Percentiles rank a stretch among this genome's conserved stretches.
These are phyloP conservation scores for Bruguiera hainesii DNA, from an alignment of 441 rosid species.

Conservation along the genomic window DNA sequence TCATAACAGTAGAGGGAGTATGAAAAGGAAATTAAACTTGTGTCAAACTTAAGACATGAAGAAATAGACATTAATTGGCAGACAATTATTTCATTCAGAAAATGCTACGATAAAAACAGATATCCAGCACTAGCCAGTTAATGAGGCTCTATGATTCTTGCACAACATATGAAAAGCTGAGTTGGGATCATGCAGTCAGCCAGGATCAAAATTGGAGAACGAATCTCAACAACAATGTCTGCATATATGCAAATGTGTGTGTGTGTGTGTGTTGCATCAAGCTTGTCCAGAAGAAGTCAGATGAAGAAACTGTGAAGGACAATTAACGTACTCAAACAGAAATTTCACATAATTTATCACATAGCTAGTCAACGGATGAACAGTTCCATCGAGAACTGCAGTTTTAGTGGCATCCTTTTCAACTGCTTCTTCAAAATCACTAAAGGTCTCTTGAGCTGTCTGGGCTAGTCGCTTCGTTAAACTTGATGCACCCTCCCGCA, in stretches of 20 bases:
- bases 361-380: conserved; percentile 96
- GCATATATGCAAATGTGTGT: too few species aligned
- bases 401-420: conserved; percentile 95
- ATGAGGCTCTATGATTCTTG: not conserved
- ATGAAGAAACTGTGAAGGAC: not conserved
- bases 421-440: conserved; percentile 96
- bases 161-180: not conserved
- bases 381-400: conserved; percentile 95
- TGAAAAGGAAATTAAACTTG: not conserved
- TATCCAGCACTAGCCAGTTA: not conserved
- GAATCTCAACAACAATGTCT: too few species aligned
- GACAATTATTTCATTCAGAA: not conserved
- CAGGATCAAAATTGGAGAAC: not conserved
- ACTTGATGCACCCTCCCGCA: conserved; percentile 66
- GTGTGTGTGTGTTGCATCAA: too few species aligned
- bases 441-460: conserved; percentile 92
- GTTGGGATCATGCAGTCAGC: not conserved
- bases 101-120: not conserved
- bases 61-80: not conserved
- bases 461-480: conserved; percentile 82
- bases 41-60: not conserved
- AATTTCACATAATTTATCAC: conserved; percentile 95
- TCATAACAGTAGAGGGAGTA: not conserved
- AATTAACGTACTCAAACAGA: conserved; percentile 74
- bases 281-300: too few species aligned